Evolutionary conservation across 108 stramenopile genomes (phyloP).

Genomic region (Cyclotella baltica): DNA sequence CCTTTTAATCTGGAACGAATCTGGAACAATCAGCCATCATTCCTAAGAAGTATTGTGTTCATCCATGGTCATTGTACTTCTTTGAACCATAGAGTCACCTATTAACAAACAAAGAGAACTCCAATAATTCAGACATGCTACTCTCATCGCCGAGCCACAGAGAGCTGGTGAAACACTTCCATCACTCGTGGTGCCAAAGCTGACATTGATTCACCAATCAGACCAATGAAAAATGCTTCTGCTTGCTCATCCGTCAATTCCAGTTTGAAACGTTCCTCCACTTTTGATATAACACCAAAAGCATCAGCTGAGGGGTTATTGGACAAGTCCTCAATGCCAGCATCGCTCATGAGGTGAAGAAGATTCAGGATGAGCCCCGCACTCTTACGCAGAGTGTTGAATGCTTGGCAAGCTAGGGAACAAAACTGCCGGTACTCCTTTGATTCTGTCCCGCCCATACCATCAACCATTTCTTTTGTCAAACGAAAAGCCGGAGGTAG

Average conservation of each 20-base stretch:
- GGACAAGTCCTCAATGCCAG: slow-evolving; percentile 96
- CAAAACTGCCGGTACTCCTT: slow-evolving; percentile 93
- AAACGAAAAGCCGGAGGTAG: slow-evolving; percentile 95
- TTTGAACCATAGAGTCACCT: too few species aligned
- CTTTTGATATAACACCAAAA: slow-evolving; percentile 90
- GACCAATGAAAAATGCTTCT: slow-evolving; percentile 86
- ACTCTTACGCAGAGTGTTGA: slow-evolving; percentile 93
- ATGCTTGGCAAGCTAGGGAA: slow-evolving; percentile 95
- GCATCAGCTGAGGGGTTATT: slow-evolving; percentile 90
- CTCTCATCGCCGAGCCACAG: slow-evolving; percentile 81
- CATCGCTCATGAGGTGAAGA: slow-evolving; percentile 96
- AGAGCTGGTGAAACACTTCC: slow-evolving; percentile 94
- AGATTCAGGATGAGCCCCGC: slow-evolving; percentile 97
- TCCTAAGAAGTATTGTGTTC: too few species aligned
- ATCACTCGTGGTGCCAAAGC: slow-evolving; percentile 92
- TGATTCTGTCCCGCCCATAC: slow-evolving; percentile 94
- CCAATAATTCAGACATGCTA: too few species aligned
- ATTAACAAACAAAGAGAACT: too few species aligned
- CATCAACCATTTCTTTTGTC: slow-evolving; percentile 94
- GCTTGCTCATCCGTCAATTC: slow-evolving; percentile 96
- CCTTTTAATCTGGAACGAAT: too few species aligned
- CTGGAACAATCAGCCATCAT: too few species aligned
- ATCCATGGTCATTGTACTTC: too few species aligned
- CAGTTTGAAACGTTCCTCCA: slow-evolving; percentile 95
- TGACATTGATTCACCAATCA: slow-evolving; percentile 87